Conservation (phyloP, 2,329 filamentous ascomycete genomes). For the Penicillium sp. region DNA sequence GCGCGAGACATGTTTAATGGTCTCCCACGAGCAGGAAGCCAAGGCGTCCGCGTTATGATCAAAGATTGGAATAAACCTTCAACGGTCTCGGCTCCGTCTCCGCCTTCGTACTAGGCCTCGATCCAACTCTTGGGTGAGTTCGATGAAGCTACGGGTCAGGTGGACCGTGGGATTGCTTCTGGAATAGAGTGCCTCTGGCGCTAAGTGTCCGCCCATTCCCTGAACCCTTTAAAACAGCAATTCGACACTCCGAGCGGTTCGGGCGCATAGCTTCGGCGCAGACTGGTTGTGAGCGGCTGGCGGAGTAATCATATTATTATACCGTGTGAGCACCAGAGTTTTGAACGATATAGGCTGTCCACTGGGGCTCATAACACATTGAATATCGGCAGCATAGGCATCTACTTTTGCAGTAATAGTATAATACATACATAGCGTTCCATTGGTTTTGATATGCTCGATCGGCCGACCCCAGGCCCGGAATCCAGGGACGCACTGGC, state of each 20-base stretch:
- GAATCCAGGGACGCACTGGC: neutral
- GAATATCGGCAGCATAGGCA: neutral
- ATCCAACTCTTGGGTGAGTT: neutral
- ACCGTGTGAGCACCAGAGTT: neutral
- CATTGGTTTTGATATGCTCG: neutral
- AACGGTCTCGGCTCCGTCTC: neutral
- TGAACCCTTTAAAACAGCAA: neutral
- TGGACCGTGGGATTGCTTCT: neutral
- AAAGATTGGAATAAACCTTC: neutral
- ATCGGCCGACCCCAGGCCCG: neutral
- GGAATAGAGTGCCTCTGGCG: neutral
- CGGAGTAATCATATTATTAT: neutral
- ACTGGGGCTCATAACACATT: neutral
- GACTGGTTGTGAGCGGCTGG: neutral
- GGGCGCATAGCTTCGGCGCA: neutral
- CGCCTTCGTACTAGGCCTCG: neutral
- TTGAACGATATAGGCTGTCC: neutral
- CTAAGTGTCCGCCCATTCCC: neutral
- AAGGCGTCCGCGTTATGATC: constrained; percentile 22
- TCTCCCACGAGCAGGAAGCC: constrained; percentile 14
- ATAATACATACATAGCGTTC: neutral
- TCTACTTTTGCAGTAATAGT: neutral
- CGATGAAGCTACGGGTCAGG: neutral
- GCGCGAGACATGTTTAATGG: constrained; percentile 27
- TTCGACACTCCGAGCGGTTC: neutral